A percentile compares a stretch with the other conserved stretches of the same genome.
Conservation (phyloP, 2,329 filamentous ascomycete genomes). For the Monilinia polystroma region DNA sequence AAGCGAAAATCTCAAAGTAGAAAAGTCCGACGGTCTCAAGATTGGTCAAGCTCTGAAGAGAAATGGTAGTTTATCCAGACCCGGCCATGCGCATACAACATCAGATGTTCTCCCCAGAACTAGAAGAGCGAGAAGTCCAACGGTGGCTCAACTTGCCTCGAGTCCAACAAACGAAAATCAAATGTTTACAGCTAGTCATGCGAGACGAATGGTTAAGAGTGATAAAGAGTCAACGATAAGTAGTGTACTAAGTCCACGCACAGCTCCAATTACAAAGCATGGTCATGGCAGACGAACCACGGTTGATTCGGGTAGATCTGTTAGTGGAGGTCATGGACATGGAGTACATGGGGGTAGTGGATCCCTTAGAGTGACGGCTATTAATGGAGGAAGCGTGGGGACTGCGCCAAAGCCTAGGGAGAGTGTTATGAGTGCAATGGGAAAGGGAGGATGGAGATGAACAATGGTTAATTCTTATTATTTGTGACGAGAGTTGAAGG, state of each 20-base stretch:
- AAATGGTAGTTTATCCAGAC: slow-evolving; percentile 36
- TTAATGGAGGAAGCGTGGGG: slow-evolving; percentile 29
- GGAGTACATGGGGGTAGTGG: slow-evolving; percentile 7
- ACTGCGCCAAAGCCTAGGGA: slow-evolving; percentile 35
- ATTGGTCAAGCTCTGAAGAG: slow-evolving; percentile 39
- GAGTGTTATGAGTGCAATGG: slow-evolving; percentile 34
- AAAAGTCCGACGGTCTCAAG: slow-evolving; percentile 36
- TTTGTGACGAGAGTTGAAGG: neutral
- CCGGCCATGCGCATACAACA: slow-evolving; percentile 28
- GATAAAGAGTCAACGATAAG: slow-evolving; percentile 56
- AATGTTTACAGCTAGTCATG: slow-evolving; percentile 64
- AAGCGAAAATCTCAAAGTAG: slow-evolving; percentile 36
- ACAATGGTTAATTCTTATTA: neutral
- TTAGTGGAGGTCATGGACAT: slow-evolving; percentile 31
- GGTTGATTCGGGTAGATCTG: slow-evolving; percentile 35
- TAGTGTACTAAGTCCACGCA: slow-evolving; percentile 61
- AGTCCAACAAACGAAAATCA: slow-evolving; percentile 58
- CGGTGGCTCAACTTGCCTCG: slow-evolving; percentile 49
- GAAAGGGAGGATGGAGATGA: slow-evolving; percentile 39
- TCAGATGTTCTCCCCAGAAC: slow-evolving; percentile 32
- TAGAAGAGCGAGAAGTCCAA: slow-evolving; percentile 41
- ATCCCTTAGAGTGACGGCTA: neutral
- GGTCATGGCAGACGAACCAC: slow-evolving; percentile 35
- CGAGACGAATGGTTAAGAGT: slow-evolving; percentile 63
- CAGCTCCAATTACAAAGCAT: slow-evolving; percentile 56